Conservation (phyloP, 2,329 filamentous ascomycete species). For the Drechslera avenae region DNA sequence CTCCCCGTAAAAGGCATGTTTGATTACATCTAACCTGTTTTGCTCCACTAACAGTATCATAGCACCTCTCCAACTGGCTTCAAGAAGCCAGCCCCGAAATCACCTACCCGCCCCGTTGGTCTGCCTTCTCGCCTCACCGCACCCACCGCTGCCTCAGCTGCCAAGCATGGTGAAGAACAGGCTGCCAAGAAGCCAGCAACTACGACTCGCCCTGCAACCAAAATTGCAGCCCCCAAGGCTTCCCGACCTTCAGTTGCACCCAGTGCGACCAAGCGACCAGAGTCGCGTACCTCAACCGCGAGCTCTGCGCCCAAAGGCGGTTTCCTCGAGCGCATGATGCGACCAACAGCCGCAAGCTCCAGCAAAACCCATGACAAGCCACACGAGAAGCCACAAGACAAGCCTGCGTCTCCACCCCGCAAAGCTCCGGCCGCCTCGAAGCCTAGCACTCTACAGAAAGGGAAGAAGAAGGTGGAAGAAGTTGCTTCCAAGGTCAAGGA, state of each 20-base stretch:
- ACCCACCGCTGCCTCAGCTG: conserved; percentile 71
- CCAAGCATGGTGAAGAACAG: conserved; percentile 58
- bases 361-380: conserved; percentile 62
- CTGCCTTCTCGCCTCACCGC: conserved; percentile 71
- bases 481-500: conserved; percentile 43
- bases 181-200: conserved; percentile 48
- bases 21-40: not conserved
- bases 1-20: conserved; percentile 21
- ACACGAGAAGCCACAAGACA: conserved; percentile 56
- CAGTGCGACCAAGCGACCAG: conserved; percentile 55
- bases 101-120: conserved; percentile 70
- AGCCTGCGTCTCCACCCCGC: conserved; percentile 52
- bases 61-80: conserved; percentile 38
- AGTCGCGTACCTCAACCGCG: conserved; percentile 55
- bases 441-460: conserved; percentile 36
- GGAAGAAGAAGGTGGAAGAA: conserved; percentile 47
- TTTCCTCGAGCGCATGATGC: conserved; percentile 82
- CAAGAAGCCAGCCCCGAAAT: conserved; percentile 55
- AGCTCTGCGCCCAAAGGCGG: conserved; percentile 67
- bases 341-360: conserved; percentile 72
- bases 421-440: conserved; percentile 32
- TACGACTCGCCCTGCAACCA: conserved; percentile 41
- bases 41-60: conserved; percentile 9
- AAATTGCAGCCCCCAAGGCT: conserved; percentile 36
- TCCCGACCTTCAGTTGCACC: conserved; percentile 47